Conservation (phyloP, 1,139 yeast species). For the Kazachstania sp. region DNA sequence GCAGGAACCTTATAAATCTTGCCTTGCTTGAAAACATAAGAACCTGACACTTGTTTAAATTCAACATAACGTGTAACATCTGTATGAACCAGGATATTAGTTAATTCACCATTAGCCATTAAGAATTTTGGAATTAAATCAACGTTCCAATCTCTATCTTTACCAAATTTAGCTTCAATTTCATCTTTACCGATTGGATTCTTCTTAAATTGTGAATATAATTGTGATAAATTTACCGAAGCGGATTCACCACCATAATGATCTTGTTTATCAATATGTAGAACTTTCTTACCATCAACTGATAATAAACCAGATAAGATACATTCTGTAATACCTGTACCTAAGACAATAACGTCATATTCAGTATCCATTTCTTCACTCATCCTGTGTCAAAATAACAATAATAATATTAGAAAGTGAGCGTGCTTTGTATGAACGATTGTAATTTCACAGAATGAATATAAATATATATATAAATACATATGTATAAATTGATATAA, state of each 20-base stretch:
- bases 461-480: too few species aligned
- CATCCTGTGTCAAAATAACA: background rate
- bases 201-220: conserved; percentile 66
- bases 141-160: conserved; percentile 96
- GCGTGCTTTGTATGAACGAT: too few species aligned
- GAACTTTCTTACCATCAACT: conserved; percentile 92
- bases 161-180: conserved; percentile 47
- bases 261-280: conserved; percentile 93
- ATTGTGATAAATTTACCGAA: conserved; percentile 43
- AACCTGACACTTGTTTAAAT: conserved; percentile 91
- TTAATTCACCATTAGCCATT: conserved; percentile 97
- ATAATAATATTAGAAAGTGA: too few species aligned
- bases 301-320: conserved; percentile 87
- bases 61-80: conserved; percentile 94
- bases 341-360: conserved; percentile 84
- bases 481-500: too few species aligned
- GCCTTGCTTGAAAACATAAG: conserved; percentile 83
- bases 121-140: conserved; percentile 94
- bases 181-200: conserved; percentile 57
- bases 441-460: too few species aligned
- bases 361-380: conserved; percentile 70
- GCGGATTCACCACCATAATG: conserved; percentile 82
- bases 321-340: conserved; percentile 92
- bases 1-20: conserved; percentile 93
- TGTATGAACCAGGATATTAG: conserved; percentile 89